Evolutionary conservation across 2,329 filamentous ascomycete species (phyloP).

Genomic region (Verticillium longisporum): DNA sequence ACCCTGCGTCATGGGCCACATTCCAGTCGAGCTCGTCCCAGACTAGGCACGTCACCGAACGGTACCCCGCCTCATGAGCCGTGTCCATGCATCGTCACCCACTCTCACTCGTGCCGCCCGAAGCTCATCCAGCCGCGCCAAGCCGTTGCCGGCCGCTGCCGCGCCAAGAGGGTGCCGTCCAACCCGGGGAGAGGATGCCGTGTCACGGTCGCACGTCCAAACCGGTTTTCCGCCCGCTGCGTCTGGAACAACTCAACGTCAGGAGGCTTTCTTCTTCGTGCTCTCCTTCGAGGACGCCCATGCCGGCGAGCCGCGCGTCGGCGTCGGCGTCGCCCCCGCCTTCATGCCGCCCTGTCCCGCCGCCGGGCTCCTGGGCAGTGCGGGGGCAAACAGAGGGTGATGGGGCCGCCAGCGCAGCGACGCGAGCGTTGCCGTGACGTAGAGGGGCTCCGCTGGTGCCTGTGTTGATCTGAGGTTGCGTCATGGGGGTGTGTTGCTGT

Average conservation of each 20-base stretch:
- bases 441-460: not conserved
- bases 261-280: too few species aligned
- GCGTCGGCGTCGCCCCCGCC: not conserved
- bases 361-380: not conserved
- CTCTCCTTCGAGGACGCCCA: not conserved
- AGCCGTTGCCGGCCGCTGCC: too few species aligned
- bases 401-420: too few species aligned
- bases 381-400: not conserved
- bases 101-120: not conserved
- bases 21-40: not conserved
- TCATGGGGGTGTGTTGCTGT: not conserved
- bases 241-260: too few species aligned
- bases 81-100: too few species aligned
- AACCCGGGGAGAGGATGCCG: too few species aligned
- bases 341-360: too few species aligned
- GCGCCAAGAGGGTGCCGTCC: too few species aligned
- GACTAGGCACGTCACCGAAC: not conserved
- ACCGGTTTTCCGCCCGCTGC: too few species aligned
- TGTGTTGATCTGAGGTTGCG: not conserved
- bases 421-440: not conserved
- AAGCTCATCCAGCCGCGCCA: too few species aligned
- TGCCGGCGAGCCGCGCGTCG: not conserved
- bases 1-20: not conserved
- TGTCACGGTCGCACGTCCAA: too few species aligned
- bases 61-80: too few species aligned